phyloP scores from a whole-genome alignment of 371 early-diverging fungal genomes.

The Rhizomucor miehei region DNA sequence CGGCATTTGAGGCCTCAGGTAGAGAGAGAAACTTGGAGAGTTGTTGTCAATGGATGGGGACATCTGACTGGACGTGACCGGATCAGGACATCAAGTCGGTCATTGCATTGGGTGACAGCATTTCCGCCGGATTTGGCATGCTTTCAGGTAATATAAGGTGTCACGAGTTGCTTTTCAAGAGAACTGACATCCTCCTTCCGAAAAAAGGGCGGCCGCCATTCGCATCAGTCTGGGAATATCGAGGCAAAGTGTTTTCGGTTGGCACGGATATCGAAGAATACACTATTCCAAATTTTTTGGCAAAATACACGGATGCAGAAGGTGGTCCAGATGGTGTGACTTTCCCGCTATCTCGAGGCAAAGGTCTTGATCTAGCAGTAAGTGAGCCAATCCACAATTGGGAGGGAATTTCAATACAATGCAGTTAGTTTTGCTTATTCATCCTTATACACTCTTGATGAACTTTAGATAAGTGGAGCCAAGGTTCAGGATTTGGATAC shows the following conservation, averaged over 20 bases:
- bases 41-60: not conserved
- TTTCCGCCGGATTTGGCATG: conserved; percentile 69
- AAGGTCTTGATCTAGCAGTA: conserved; percentile 64
- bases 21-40: conserved; percentile 5
- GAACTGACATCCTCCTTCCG: not conserved
- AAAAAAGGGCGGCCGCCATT: conserved; percentile 50
- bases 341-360: conserved; percentile 52
- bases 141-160: conserved; percentile 27
- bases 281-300: conserved; percentile 60
- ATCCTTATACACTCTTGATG: not conserved
- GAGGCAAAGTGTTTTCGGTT: conserved; percentile 64
- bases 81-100: conserved; percentile 63
- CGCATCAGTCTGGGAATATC: conserved; percentile 51
- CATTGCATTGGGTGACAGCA: conserved; percentile 70
- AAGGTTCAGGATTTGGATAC: conserved; percentile 35
- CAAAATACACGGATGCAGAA: conserved; percentile 27
- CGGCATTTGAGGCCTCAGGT: conserved; percentile 56
- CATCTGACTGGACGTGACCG: not conserved
- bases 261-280: conserved; percentile 59
- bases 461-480: conserved; percentile 53
- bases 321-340: conserved; percentile 59
- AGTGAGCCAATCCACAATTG: conserved; percentile 9
- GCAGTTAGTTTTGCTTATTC: too few relatives aligned
- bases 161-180: not conserved
- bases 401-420: not conserved